Evolutionary conservation across 2,329 filamentous ascomycete species (phyloP), one percentile per base, ranked within the genome.

Genomic region (Sporothrix euskadiensis): DNA sequence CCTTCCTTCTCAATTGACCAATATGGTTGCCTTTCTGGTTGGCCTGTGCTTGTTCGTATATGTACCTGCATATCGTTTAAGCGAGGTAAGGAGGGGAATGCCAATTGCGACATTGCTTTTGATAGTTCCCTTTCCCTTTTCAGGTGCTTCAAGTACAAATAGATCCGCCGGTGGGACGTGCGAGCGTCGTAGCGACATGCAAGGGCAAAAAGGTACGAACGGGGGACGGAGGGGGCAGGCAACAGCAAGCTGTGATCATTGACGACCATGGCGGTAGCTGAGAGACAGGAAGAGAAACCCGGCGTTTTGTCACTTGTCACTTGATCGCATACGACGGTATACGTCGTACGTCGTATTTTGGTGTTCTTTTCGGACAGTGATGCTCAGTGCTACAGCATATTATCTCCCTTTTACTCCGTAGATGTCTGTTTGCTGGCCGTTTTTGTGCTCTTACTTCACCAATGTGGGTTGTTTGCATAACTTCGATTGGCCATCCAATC

Each of bases 11-110:
- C 19, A 26, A 52, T 61, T 47, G 39, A 61, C 39, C 56, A 71
- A 22, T 35, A 49, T 71, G 39, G 14, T 22, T 52, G 30, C 19
- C 9, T 19, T 44, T 26, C 10, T 63, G 69, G 54, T 52, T 61
- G 39, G 19, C 30, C 39, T 57, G 69, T 71, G 56, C 69, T 39
- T 61, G 7, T 16, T 71, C 41, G 69, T 71, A 71, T 56, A 56
- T 71, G 69, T 71, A 71, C 69, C 69, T 71, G 69, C 69, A 71
- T 71, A 63, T 52, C 69, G 69, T 19, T 47, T 47, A 39, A 41
- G 39, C 30, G n/a, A 44, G n/a, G 41, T 8, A 35, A 35, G 35
- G 35, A 56, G 7, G 49, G 8, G 22, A 44, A 9, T 59, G 22
- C 49, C 39, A 57, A 52, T 52, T 61, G n/a, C 54, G 54, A 63